Evolutionary conservation across 176 grass and related monocot species (phyloP), one percentile per base, ranked within the genome.

Genomic region (Canna indica): DNA sequence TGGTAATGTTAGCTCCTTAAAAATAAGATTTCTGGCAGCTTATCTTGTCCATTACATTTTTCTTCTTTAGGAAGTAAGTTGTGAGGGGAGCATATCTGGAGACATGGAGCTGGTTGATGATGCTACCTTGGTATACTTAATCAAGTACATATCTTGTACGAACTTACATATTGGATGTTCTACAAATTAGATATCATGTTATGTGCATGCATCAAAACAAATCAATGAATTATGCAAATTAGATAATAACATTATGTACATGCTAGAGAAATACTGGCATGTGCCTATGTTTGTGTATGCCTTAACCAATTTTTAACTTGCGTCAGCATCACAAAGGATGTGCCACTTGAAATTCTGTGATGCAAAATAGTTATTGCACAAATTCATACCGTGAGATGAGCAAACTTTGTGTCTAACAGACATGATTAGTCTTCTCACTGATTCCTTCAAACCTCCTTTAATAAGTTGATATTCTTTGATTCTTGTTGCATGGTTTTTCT

Each of bases 71-170:
- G 79, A 81, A 36, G 61, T 77, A 75, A 34, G 34, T 59, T 62
- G 41, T 41, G 80, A 78, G 28, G 50, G 50, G 7, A 77, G 22
- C 2, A 17, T 39, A 3, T 53, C 33, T 5, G 58, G 28, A 38
- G 73, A 22, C 27, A 59, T 70, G 26, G 75, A 68, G 24, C 33
- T 20, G 7, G 13, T 41, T 12, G 85, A 64, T 62, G 66, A 77
- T 79, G 86, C 85, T 63, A 80, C 75, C 67, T 83, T 78, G 94
- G 94, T 93, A 97, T 35, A 67, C 5, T 59, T 34, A 47, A 47
- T 31, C 22, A 20, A 64, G 46, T 72, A n/a, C 47, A 68, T 26
- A 7, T 60, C 48, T 29, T 69, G n/a, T 32, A 6, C 26, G 25
- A 36, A 31, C 46, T n/a, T 17, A 50, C 41, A 64, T 29, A 47